Evolutionary conservation across 2,329 filamentous ascomycete genomes (phyloP).

Genomic region (Magnaporthales sp.): DNA sequence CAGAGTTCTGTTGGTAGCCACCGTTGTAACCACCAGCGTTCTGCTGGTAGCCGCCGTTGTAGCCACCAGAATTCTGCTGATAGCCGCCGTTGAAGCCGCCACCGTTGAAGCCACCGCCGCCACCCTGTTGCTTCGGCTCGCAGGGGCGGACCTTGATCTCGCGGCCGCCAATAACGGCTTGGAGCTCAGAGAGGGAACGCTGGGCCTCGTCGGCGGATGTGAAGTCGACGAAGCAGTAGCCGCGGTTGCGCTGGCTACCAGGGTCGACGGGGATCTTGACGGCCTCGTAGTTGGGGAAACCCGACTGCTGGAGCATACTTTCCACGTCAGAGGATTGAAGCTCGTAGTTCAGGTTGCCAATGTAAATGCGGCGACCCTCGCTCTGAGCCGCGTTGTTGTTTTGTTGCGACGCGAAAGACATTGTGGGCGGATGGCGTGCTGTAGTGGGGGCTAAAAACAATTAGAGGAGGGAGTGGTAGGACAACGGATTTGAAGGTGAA

Average conservation of each 20-base stretch:
- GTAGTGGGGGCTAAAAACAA: background rate
- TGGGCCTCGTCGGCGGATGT: conserved; percentile 45
- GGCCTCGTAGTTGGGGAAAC: conserved; percentile 33
- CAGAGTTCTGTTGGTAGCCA: conserved; percentile 31
- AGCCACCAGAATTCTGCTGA: background rate
- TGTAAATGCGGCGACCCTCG: conserved; percentile 34
- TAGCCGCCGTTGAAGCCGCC: conserved; percentile 4
- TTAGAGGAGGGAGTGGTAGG: background rate
- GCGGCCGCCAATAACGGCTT: conserved; percentile 45
- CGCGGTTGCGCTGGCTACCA: conserved; percentile 59
- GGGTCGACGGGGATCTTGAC: conserved; percentile 63
- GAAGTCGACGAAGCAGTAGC: conserved; percentile 69
- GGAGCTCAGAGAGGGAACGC: conserved; percentile 46
- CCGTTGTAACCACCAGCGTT: background rate
- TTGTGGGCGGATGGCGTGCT: background rate
- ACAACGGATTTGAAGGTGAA: background rate
- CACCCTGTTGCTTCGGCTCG: conserved; percentile 36
- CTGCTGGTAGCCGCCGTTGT: conserved; percentile 10
- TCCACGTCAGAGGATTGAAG: conserved; percentile 30
- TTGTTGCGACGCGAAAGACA: conserved; percentile 3
- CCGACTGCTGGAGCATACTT: conserved; percentile 20
- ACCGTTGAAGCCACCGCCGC: background rate
- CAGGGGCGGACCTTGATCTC: conserved; percentile 57
- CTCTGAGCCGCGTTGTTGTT: conserved; percentile 1
- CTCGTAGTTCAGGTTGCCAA: conserved; percentile 56